These are phyloP conservation scores for Ramaria sp. DNA, from an alignment of 768 basidiomycete genomes.

Conservation along the genomic window DNA sequence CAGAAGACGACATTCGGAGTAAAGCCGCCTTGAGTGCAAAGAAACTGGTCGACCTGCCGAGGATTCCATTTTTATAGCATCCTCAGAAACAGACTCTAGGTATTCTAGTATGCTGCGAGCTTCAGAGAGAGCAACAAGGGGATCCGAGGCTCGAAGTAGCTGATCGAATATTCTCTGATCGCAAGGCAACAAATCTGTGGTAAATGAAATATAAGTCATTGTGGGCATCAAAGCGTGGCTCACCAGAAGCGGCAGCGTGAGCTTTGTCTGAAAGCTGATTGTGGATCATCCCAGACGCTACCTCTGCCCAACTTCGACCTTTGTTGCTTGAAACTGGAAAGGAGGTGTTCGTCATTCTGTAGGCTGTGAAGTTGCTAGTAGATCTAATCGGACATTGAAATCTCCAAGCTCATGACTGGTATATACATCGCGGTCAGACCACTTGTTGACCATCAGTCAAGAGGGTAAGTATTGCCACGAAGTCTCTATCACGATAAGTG, in stretches of 20 bases:
- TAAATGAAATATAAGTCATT: background rate
- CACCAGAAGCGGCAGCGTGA: background rate
- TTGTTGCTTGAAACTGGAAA: background rate
- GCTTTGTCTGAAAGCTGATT: background rate
- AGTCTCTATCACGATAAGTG: no score
- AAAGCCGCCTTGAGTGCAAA: conserved; percentile 39
- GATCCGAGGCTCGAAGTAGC: background rate
- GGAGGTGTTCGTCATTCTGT: no score
- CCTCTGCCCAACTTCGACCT: background rate
- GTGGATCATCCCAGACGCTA: background rate
- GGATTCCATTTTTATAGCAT: background rate
- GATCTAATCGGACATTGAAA: no score
- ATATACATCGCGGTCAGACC: no score
- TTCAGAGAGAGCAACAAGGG: background rate
- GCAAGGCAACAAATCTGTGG: background rate
- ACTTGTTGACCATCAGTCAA: no score
- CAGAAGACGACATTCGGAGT: conserved; percentile 66
- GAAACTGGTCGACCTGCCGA: background rate
- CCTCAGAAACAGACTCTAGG: background rate
- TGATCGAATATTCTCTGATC: background rate
- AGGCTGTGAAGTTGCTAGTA: no score
- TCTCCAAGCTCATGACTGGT: no score
- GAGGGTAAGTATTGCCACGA: no score
- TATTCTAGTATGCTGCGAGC: background rate
- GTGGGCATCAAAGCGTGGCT: background rate